Conservation (phyloP, 257 asterid species). For the Forsythia viridissima region DNA sequence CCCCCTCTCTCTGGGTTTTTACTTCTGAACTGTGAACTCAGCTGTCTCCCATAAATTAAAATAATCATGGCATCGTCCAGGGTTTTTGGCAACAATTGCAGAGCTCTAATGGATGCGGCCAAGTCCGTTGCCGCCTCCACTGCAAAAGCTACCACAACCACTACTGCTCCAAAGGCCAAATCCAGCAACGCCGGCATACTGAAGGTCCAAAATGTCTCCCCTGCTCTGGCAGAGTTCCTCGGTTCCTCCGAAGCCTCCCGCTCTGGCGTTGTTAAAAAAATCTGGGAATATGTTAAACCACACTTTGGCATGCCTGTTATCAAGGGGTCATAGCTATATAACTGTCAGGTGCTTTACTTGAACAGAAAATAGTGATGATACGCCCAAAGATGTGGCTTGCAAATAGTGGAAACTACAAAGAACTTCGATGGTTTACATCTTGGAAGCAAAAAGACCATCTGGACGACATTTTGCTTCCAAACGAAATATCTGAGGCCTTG, state of each 20-base stretch:
- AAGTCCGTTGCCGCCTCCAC: slow-evolving; percentile 32
- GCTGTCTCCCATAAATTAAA: not conserved
- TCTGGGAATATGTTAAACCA: slow-evolving; percentile 37
- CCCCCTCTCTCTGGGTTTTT: slow-evolving; percentile 33
- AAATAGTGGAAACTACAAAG: no score
- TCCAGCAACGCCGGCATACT: slow-evolving; percentile 28
- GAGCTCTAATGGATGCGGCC: slow-evolving; percentile 54
- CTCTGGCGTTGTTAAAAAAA: slow-evolving; percentile 29
- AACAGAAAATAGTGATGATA: no score
- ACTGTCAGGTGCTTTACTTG: no score
- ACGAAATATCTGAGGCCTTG: no score
- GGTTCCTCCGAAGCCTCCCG: slow-evolving; percentile 41
- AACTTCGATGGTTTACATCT: no score
- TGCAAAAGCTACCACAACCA: not conserved
- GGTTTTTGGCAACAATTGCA: slow-evolving; percentile 45
- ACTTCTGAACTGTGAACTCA: not conserved
- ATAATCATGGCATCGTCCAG: slow-evolving; percentile 44
- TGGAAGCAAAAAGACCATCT: no score
- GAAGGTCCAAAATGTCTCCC: slow-evolving; percentile 34
- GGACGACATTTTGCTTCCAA: no score
- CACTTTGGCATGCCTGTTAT: no score
- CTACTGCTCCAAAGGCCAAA: slow-evolving; percentile 13
- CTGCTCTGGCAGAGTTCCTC: slow-evolving; percentile 40
- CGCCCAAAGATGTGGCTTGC: no score
- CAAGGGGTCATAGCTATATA: no score